These are phyloP conservation scores for Pseudogymnoascus sp. DNA, from an alignment of 2,329 filamentous ascomycete species.

Conservation along the genomic window DNA sequence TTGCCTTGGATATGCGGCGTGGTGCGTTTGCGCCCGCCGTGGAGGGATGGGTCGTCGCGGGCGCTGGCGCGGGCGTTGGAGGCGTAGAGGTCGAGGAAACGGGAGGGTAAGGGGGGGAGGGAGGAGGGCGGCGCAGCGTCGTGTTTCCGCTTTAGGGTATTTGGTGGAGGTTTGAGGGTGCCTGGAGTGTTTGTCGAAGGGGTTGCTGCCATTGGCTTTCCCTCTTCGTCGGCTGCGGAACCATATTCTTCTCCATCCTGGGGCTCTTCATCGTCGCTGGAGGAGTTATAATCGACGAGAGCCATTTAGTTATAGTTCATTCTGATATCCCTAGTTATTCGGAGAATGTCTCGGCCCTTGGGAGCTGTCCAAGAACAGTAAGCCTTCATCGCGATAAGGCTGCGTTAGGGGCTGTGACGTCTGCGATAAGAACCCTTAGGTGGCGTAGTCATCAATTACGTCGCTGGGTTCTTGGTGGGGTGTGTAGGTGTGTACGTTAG, in stretches of 20 bases:
- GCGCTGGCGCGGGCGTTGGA: constrained; percentile 69
- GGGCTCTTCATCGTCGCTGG: constrained; percentile 30
- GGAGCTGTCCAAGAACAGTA: constrained; percentile 4
- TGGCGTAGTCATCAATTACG: background rate
- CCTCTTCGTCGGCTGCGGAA: background rate
- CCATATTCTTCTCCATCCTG: background rate
- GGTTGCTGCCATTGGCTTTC: background rate
- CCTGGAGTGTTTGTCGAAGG: background rate
- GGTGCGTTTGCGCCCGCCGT: constrained; percentile 73
- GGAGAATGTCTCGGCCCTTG: background rate
- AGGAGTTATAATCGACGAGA: constrained; percentile 58
- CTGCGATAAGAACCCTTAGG: background rate
- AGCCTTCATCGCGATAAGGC: constrained; percentile 1
- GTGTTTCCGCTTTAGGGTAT: constrained; percentile 9
- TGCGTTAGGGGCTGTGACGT: background rate
- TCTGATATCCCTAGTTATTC: background rate
- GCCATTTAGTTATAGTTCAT: constrained; percentile 36
- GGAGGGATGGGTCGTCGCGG: constrained; percentile 72
- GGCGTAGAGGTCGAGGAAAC: constrained; percentile 86
- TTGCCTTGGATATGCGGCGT: constrained; percentile 80
- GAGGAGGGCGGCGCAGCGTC: constrained; percentile 10
- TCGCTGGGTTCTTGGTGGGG: background rate
- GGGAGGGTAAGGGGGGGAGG: constrained; percentile 65
- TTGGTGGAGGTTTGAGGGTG: background rate
- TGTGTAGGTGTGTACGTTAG: background rate